Percentiles rank a stretch among this genome's conserved stretches.
Evolutionary conservation across 2,329 filamentous ascomycete genomes (phyloP).

Genomic region (Colletotrichum chrysophilum): DNA sequence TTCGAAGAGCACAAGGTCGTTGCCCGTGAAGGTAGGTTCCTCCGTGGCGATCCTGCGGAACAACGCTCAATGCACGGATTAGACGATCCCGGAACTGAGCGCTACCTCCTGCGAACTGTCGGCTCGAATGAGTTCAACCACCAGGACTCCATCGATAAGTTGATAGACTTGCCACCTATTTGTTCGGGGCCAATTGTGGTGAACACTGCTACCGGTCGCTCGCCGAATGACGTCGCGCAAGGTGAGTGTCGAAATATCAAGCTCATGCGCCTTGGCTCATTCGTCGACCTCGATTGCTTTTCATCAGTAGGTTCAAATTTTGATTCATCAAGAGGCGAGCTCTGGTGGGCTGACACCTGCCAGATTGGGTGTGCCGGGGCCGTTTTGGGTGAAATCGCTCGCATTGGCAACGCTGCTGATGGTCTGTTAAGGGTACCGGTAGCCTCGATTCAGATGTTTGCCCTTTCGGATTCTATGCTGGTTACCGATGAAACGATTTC

Average conservation of each 20-base stretch:
- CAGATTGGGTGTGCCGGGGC: constrained; percentile 86
- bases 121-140: constrained; percentile 76
- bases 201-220: neutral
- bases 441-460: constrained; percentile 72
- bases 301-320: constrained; percentile 60
- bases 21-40: constrained; percentile 14
- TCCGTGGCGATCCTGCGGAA: neutral
- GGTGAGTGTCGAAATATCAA: constrained; percentile 61
- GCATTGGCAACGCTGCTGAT: constrained; percentile 32
- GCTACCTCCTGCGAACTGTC: constrained; percentile 64
- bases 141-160: constrained; percentile 68
- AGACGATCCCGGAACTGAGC: neutral
- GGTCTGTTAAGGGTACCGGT: neutral
- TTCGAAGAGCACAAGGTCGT: constrained; percentile 28
- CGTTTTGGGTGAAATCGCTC: constrained; percentile 78
- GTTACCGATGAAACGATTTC: constrained; percentile 80
- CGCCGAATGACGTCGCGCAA: constrained; percentile 14
- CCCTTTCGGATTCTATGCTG: constrained; percentile 71
- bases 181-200: neutral
- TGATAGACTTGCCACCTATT: constrained; percentile 62
- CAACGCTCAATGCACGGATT: neutral
- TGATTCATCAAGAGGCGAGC: neutral
- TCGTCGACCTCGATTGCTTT: constrained; percentile 75
- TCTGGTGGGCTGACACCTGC: neutral
- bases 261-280: constrained; percentile 71